Percentiles rank a stretch among this genome's conserved stretches.
Conservation (phyloP, 1,284 basidiomycete genomes). For the Ceratobasidium sp. region DNA sequence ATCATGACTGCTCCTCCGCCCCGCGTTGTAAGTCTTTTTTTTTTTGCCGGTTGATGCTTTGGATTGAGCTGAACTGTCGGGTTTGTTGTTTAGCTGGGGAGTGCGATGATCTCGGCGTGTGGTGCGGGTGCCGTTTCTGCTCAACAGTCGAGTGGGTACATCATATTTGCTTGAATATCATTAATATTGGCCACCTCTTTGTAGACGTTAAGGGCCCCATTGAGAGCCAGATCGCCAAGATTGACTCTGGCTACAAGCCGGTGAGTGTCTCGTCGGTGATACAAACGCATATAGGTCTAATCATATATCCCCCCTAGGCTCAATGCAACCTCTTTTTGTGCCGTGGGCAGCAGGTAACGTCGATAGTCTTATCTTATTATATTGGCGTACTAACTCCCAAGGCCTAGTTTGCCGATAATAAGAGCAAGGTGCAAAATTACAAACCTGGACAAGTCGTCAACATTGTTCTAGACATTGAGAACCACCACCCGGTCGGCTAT, state of each 20-base stretch:
- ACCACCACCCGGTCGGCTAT: conserved; percentile 44
- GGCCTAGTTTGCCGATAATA: conserved; percentile 31
- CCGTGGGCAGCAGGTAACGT: conserved; percentile 39
- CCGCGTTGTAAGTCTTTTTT: conserved; percentile 13
- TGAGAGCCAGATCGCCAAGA: conserved; percentile 43
- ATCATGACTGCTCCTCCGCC: conserved; percentile 39
- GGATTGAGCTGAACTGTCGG: not conserved
- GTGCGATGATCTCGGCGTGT: conserved; percentile 37
- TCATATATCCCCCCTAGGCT: not conserved
- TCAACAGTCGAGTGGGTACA: conserved; percentile 22
- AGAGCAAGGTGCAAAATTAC: conserved; percentile 27
- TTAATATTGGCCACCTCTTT: not conserved
- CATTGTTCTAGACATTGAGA: conserved; percentile 43
- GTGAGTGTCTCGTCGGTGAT: not conserved
- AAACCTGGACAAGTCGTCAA: conserved; percentile 37
- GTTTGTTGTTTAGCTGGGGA: conserved; percentile 12
- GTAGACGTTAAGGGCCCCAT: conserved; percentile 41
- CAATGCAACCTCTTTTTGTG: conserved; percentile 43
- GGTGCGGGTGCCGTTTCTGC: conserved; percentile 30
- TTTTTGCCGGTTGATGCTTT: not conserved
- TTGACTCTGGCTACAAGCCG: conserved; percentile 29
- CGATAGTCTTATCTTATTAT: not conserved
- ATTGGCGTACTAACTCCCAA: not conserved
- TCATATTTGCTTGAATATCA: not conserved
- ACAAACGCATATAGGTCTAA: not conserved